Conservation (phyloP, 2,329 filamentous ascomycete genomes). For the Fonsecaea multimorphosa region DNA sequence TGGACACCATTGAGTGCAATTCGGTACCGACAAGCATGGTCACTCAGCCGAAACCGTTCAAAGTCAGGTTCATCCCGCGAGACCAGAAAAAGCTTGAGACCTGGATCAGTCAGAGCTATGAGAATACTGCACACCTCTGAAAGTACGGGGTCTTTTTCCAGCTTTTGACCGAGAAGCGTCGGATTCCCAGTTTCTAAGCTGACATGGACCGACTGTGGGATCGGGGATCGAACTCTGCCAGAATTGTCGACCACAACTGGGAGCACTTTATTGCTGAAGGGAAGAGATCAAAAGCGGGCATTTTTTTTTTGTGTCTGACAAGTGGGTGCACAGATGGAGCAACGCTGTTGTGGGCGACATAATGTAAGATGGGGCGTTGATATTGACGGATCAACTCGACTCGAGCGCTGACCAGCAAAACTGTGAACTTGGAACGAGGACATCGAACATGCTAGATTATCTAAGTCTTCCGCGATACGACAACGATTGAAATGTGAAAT, state of each 20-base stretch:
- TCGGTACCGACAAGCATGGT: constrained; percentile 27
- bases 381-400: not conserved
- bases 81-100: constrained; percentile 12
- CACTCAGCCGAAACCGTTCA: constrained; percentile 26
- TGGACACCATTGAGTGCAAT: constrained; percentile 26
- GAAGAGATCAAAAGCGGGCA: not conserved
- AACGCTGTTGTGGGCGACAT: not conserved
- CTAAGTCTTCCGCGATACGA: not conserved
- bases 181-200: not conserved
- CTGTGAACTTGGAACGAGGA: not conserved
- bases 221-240: too few relatives aligned
- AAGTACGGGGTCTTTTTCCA: not conserved
- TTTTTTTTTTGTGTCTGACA: not conserved
- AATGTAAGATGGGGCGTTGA: not conserved
- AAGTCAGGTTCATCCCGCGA: constrained; percentile 23
- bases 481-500: not conserved
- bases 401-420: not conserved
- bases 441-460: not conserved
- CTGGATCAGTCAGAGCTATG: constrained; percentile 14
- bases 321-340: not conserved
- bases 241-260: not conserved
- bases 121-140: constrained; percentile 14
- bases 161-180: not conserved
- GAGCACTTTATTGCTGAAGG: not conserved
- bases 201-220: not conserved